phyloP scores from a whole-genome alignment of 2,329 filamentous ascomycete species.

The Stagonosporopsis tanaceti region DNA sequence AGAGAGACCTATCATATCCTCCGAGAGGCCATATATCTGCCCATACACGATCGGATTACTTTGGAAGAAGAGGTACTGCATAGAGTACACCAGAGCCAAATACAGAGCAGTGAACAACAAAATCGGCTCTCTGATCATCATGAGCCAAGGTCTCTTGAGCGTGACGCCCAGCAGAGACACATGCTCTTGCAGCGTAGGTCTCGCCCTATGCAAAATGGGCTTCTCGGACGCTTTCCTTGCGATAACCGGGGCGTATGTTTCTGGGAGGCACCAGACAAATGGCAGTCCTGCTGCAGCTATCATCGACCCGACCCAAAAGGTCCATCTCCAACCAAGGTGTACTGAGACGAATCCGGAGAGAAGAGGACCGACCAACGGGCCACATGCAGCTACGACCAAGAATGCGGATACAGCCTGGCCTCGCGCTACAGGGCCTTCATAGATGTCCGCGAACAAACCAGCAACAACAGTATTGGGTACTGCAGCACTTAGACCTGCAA shows the following conservation, averaged over 20 bases:
- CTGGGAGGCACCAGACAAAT: constrained; percentile 64
- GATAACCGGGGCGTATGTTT: constrained; percentile 50
- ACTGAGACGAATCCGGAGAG: constrained; percentile 66
- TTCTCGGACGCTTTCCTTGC: constrained; percentile 8
- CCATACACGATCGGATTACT: constrained; percentile 71
- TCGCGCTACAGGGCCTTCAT: constrained; percentile 60
- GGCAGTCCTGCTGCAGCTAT: constrained; percentile 67
- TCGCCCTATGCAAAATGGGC: background rate
- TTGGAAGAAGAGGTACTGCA: constrained; percentile 75
- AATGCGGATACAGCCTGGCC: constrained; percentile 65
- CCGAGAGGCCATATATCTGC: constrained; percentile 1
- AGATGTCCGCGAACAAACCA: constrained; percentile 70
- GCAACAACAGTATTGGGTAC: constrained; percentile 64
- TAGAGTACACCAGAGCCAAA: constrained; percentile 65
- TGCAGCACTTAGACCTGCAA: constrained; percentile 48
- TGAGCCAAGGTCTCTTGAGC: constrained; percentile 44
- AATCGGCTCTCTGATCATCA: constrained; percentile 74
- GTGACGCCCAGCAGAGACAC: background rate
- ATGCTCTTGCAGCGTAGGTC: background rate
- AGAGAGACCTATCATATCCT: constrained; percentile 2
- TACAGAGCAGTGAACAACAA: constrained; percentile 73
- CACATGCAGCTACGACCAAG: constrained; percentile 64
- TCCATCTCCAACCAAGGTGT: constrained; percentile 69
- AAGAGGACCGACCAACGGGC: constrained; percentile 68
- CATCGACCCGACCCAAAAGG: constrained; percentile 73